Evolutionary conservation across 1,139 yeast genomes (phyloP), one percentile per base, ranked within the genome.

Genomic region (Geotrichum citri-aurantii): DNA sequence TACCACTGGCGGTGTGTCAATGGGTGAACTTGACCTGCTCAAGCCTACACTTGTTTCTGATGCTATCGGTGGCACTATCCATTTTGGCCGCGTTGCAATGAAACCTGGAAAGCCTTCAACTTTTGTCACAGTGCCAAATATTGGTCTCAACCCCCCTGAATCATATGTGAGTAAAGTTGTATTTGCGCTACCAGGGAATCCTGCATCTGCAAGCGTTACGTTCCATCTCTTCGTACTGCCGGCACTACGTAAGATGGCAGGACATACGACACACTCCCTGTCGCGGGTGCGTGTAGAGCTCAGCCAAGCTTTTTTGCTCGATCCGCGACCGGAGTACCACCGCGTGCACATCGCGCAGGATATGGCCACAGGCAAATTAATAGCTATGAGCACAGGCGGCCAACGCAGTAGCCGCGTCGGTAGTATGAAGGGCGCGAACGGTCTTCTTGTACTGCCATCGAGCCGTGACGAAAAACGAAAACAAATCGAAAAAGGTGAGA

Each of bases 81-180:
- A 78, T 61, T 80, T 80, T 65, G 83, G 83, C 2, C 68, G 83
- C 44, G 82, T 80, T 5, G 75, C 76, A 17, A 80, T 80, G 82
- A 80, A 80, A 62, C 83, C 83, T 0, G 83, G 83, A 0, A 80
- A 80, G 61, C 83, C 83, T 1, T 77, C 81, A 1, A 80, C 83
- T 0, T 80, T 79, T 69, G 83, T 82, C 0, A 78, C 82, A 0
- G 60, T 77, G 2, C 31, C 33, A n/a, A 24, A 7, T n/a, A 6
- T 10, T 19, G 8, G 17, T 24, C 65, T 64, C 5, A 44, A n/a
- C n/a, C n/a, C 55, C 8, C 55, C 55, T 4, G 56, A 59, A 1
- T 12, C 11, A 1, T 53, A 31, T 21, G 12, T 12, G 8, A 62
- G 62, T 37, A 26, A 63, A 55, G 40, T 67, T 37, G 71, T 79